These are phyloP conservation scores for Tylopilus vinaceipallidus DNA, from an alignment of 768 basidiomycete genomes.

Conservation along the genomic window DNA sequence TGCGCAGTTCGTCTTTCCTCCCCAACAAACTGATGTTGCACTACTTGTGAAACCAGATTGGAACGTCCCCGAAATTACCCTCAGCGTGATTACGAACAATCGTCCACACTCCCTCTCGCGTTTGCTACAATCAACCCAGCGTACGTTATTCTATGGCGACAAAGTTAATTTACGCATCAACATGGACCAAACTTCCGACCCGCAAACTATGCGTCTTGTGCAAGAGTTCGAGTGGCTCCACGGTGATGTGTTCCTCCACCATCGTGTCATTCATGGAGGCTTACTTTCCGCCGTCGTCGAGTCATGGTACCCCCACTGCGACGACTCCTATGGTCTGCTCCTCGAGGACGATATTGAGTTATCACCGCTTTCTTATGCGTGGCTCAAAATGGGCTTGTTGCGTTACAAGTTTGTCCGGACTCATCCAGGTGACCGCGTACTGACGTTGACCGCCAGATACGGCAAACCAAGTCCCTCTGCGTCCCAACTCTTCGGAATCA, in stretches of 20 bases:
- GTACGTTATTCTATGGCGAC: slow-evolving; percentile 68
- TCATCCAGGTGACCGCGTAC: background rate
- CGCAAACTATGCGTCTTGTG: slow-evolving; percentile 52
- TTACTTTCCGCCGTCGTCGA: slow-evolving; percentile 82
- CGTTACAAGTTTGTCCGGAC: slow-evolving; percentile 56
- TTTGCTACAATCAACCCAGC: slow-evolving; percentile 58
- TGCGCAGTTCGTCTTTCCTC: slow-evolving; percentile 14
- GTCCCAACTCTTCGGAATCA: slow-evolving; percentile 68
- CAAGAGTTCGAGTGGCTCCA: slow-evolving; percentile 56
- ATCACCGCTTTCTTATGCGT: slow-evolving; percentile 82
- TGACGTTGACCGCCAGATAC: slow-evolving; percentile 46
- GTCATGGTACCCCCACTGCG: slow-evolving; percentile 79
- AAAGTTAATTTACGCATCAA: slow-evolving; percentile 62
- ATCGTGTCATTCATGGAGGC: slow-evolving; percentile 76
- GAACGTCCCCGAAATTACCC: slow-evolving; percentile 64
- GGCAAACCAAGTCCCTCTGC: slow-evolving; percentile 41
- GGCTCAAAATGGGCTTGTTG: slow-evolving; percentile 78
- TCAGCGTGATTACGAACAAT: slow-evolving; percentile 76
- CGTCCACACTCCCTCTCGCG: slow-evolving; percentile 69
- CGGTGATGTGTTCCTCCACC: slow-evolving; percentile 60
- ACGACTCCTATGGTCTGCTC: slow-evolving; percentile 74
- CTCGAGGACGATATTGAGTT: slow-evolving; percentile 88
- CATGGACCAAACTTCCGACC: slow-evolving; percentile 72
- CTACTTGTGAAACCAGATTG: slow-evolving; percentile 51
- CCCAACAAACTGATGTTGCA: slow-evolving; percentile 7